A percentile compares a stretch with the other conserved stretches of the same genome.
Conservation (phyloP, 768 basidiomycete species). For the Pleurotus ostreatus region DNA sequence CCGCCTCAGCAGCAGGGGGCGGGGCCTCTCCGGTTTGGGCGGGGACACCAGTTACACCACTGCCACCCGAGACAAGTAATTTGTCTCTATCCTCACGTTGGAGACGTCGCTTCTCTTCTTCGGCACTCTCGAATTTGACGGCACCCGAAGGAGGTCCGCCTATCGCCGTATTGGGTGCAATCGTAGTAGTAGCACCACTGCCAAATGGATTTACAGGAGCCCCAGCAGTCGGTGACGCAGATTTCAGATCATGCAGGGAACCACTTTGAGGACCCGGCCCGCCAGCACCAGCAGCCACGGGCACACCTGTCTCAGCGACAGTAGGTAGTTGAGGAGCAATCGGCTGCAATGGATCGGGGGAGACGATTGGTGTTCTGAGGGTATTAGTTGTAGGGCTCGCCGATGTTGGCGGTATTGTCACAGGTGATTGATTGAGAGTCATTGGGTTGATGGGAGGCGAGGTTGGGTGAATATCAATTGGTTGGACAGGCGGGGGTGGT, state of each 20-base stretch:
- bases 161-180: conserved; percentile 7
- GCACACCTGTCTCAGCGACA: conserved; percentile 75
- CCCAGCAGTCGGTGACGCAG: conserved; percentile 19
- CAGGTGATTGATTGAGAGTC: conserved; percentile 35
- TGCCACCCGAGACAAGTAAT: neutral
- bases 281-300: conserved; percentile 50
- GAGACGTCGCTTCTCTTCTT: conserved; percentile 50
- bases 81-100: conserved; percentile 11
- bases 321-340: conserved; percentile 40
- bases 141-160: conserved; percentile 27
- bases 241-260: conserved; percentile 50
- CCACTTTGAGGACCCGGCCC: conserved; percentile 70
- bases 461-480: conserved; percentile 15
- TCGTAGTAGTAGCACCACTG: neutral
- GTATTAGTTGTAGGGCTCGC: conserved; percentile 13
- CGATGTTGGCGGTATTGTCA: conserved; percentile 25
- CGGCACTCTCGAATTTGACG: conserved; percentile 33
- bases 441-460: conserved; percentile 29
- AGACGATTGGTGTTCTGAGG: conserved; percentile 16
- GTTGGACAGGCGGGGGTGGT: conserved; percentile 18
- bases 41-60: neutral
- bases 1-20: conserved; percentile 8
- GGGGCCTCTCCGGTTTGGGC: neutral
- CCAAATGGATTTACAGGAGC: no score
- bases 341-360: conserved; percentile 21